Evolutionary conservation across 2,329 filamentous ascomycete genomes (phyloP), one percentile per base, ranked within the genome.

Genomic region (Eurotiales sp.): DNA sequence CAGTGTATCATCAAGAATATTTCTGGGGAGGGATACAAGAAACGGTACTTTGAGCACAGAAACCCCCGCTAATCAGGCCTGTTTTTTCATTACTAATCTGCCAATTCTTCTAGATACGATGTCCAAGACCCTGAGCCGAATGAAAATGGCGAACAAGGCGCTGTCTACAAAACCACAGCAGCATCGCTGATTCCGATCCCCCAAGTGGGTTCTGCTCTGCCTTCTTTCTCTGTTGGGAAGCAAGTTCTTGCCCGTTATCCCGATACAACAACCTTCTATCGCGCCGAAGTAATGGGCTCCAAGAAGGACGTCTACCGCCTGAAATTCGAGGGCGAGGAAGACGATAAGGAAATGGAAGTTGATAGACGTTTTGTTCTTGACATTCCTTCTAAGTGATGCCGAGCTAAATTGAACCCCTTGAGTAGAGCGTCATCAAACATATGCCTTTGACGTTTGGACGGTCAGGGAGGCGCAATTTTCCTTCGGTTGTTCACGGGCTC

Each of bases 191-290:
- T 91, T 41, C 81, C 85, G 2, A 90, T 93, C 51, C 85, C 88
- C 2, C 77, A 80, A 57, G 73, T 69, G 55, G 82, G 70, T 2
- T 73, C 86, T 14, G 71, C 78, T 3, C 77, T 86, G 36, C 79
- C 86, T 52, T 81, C 86, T 30, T 83, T 80, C 58, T 61, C 76
- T 7, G 71, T 80, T 34, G 86, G 87, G 40, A 88, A 86, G 64
- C 81, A 83, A 41, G 88, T 92, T 8, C 74, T 92, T 52, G 88
- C 88, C 0, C 74, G 90, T 52, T 93, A 93, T 62, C 88, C 88
- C 0, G 85, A 90, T 60, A 92, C 88, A 1, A 91, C 88, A 1
- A 91, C 87, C 0, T 92, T 93, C 61, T 93, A 93, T 67, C 85
- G 87, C 64, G 88, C 88, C 1, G 87, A 90, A 59, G 88, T 92